Evolutionary conservation across 768 basidiomycete genomes (phyloP).

Genomic region (Terana coerulea): DNA sequence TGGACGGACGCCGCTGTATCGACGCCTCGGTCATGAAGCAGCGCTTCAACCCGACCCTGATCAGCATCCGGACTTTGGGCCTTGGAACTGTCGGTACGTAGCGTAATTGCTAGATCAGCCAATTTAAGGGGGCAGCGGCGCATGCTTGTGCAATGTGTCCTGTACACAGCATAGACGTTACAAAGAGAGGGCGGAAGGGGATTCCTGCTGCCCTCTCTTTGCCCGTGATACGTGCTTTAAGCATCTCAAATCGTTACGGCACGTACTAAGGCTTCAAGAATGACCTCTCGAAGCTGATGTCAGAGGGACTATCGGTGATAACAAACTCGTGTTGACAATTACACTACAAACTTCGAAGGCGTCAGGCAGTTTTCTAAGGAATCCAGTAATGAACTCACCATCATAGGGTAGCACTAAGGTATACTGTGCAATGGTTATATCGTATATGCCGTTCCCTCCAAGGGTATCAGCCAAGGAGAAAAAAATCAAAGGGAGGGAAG

Average conservation of each 20-base stretch:
- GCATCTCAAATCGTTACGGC: too few species aligned
- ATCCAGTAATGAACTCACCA: conserved; percentile 3
- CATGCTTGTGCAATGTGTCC: too few species aligned
- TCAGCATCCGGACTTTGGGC: too few species aligned
- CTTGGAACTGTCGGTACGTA: too few species aligned
- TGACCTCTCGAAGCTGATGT: neutral
- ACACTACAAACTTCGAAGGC: conserved; percentile 5
- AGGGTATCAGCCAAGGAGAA: neutral
- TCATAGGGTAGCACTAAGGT: neutral
- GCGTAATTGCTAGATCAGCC: too few species aligned
- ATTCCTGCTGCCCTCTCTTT: too few species aligned
- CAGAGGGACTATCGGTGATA: conserved; percentile 7
- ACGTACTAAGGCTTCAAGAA: neutral
- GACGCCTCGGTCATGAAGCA: neutral
- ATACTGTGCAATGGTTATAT: neutral
- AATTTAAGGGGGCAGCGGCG: too few species aligned
- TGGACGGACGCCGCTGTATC: conserved; percentile 5
- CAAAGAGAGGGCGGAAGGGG: too few species aligned
- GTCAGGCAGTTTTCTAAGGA: neutral
- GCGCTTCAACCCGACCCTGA: neutral
- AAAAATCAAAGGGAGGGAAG: neutral
- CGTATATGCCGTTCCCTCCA: neutral
- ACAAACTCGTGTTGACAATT: neutral
- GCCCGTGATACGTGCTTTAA: too few species aligned
- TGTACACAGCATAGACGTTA: too few species aligned